Conservation (phyloP, 1,284 basidiomycete genomes). For the Trichosporon coremiiforme region DNA sequence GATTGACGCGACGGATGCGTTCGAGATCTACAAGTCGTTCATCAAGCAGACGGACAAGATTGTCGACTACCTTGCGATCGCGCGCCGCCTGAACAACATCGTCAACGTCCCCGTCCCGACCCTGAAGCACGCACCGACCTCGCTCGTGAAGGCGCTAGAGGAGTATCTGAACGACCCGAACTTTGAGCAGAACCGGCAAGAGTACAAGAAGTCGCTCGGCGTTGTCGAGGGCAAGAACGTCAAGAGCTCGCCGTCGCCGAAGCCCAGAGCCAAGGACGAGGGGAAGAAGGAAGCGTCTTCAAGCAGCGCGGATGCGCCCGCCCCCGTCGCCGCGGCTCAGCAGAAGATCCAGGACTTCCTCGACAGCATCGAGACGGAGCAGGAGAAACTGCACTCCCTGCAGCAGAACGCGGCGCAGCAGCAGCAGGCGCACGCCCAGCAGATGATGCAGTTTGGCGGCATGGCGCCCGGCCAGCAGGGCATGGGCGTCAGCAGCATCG, state of each 20-base stretch:
- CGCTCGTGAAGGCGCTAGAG: constrained; percentile 85
- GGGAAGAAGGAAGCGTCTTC: constrained; percentile 26
- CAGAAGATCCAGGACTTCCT: constrained; percentile 81
- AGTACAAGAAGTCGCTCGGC: constrained; percentile 84
- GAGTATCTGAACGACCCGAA: constrained; percentile 95
- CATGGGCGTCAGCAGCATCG: constrained; percentile 32
- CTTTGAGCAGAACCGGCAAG: constrained; percentile 90
- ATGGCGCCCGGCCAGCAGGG: constrained; percentile 24
- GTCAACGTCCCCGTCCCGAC: constrained; percentile 93
- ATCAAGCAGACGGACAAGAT: constrained; percentile 92
- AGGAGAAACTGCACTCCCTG: constrained; percentile 46
- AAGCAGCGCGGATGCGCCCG: constrained; percentile 19
- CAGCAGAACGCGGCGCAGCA: constrained; percentile 12
- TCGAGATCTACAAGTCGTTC: constrained; percentile 89
- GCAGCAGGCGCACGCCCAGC: constrained; percentile 17
- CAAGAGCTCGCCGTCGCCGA: constrained; percentile 20
- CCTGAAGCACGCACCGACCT: constrained; percentile 92
- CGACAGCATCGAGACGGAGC: constrained; percentile 80
- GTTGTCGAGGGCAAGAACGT: constrained; percentile 63
- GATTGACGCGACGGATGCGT: constrained; percentile 80
- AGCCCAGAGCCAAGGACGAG: constrained; percentile 1
- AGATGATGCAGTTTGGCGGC: constrained; percentile 18
- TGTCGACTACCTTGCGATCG: constrained; percentile 90
- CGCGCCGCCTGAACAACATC: constrained; percentile 87
- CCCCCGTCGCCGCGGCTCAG: constrained; percentile 43